Base-by-base conservation (phyloP, 768 basidiomycete species). In the Auriculariales sp. region DNA sequence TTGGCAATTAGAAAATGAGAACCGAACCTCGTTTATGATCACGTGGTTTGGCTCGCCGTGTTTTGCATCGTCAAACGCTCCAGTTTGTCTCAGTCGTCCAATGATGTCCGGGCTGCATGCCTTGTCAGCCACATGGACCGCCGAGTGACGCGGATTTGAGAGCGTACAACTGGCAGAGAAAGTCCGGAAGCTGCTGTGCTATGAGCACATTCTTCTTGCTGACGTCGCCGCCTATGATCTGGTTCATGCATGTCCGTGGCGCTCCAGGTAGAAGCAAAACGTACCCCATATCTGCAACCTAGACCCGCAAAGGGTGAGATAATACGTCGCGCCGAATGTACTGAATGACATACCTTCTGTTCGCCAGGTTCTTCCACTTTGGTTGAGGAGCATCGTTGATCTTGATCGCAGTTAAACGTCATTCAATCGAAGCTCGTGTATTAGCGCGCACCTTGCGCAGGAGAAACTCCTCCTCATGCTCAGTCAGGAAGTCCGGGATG, bases 31-130 rank as follows among this genome's bases (percentile, higher is more conserved):
- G 61, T 92, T 92, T 57, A 94, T 68, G 52, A 93, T 83, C 52
- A 95, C 70, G 65, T 97, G 90, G 66, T 95, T 97, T 7, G 90
- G 86, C 30, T 64, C 68, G 14, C 70, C 68, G 57, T 85, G 78
- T 52, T 81, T 77, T 50, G 81, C 79, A 34, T 56, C 58, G n/a
- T 65, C 58, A 60, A 91, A 90, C 0, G 66, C 74, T 1, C 78
- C 78, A 4, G 81, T 82, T 28, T 61, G 65, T 54, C 69, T 69
- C 33, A 95, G 77, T 35, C 85, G 79, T 31, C 70, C 62, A 49
- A 93, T 70, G 52, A 98, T 66, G 58, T 88, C 71, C 14, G 92
- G 91, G 60, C 88, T 94, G 3, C 12, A 28, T 36, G 6, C 2
- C 24, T 24, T 30, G 31, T 7, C 9, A 7, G 31, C 15, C 31